phyloP scores from a whole-genome alignment of 345 rosid genomes.

The Eucalyptus urophylla region DNA sequence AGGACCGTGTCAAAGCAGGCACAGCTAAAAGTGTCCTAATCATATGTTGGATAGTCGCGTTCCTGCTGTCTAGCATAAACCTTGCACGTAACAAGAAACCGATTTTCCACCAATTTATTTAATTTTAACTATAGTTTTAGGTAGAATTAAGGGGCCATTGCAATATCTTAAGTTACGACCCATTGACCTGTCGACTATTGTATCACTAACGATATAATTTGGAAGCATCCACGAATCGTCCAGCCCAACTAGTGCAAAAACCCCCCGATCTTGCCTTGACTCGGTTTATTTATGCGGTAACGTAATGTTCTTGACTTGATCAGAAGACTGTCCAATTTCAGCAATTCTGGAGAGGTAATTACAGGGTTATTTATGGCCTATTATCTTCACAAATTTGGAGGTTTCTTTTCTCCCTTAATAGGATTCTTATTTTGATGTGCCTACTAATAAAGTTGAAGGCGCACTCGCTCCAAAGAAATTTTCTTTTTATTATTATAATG shows the following conservation, averaged over 20 bases:
- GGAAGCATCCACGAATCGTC: neutral
- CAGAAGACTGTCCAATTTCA: neutral
- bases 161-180: neutral
- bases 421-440: neutral
- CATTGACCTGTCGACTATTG: neutral
- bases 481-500: neutral
- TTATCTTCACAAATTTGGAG: neutral
- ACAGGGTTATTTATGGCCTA: neutral
- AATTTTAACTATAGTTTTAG: neutral
- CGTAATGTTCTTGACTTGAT: neutral
- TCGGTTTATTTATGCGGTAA: neutral
- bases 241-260: neutral
- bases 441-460: neutral
- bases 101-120: neutral
- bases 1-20: neutral
- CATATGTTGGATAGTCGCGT: neutral
- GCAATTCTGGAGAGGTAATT: neutral
- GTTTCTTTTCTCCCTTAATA: neutral
- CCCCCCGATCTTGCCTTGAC: neutral
- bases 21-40: neutral
- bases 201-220: neutral
- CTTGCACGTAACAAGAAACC: neutral
- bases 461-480: neutral
- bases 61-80: neutral
- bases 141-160: neutral